Conservation (phyloP, 202 grass and related monocot species). For the Setaria italica region DNA sequence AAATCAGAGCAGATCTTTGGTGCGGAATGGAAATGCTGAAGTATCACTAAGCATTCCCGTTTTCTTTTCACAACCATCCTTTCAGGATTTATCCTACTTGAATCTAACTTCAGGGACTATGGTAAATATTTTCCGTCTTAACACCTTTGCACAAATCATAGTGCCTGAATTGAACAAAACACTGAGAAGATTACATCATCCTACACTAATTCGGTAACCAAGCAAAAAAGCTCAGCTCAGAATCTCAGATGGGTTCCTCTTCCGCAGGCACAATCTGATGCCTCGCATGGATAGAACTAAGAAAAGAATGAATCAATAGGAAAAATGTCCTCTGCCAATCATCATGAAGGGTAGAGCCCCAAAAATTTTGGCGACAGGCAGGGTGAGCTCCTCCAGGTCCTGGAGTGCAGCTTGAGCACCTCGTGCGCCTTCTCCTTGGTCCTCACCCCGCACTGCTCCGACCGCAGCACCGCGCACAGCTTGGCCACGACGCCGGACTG, state of each 20-base stretch:
- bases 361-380: slow-evolving; percentile 73
- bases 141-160: slow-evolving; percentile 18
- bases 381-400: slow-evolving; percentile 70
- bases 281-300: slow-evolving; percentile 34
- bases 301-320: slow-evolving; percentile 47
- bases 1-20: too few species aligned
- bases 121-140: background rate
- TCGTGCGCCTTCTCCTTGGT: slow-evolving; percentile 85
- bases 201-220: slow-evolving; percentile 36
- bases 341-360: slow-evolving; percentile 70
- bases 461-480: slow-evolving; percentile 59
- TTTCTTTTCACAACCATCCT: background rate
- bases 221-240: background rate
- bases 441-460: slow-evolving; percentile 62
- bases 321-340: background rate
- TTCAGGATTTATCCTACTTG: background rate
- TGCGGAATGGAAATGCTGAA: too few species aligned
- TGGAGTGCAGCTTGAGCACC: slow-evolving; percentile 77
- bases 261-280: slow-evolving; percentile 28
- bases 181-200: slow-evolving; percentile 9
- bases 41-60: too few species aligned
- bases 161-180: background rate
- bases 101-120: background rate
- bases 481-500: slow-evolving; percentile 64
- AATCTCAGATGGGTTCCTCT: background rate